Base-by-base conservation (phyloP, 2,329 filamentous ascomycete species). In the Paraphaeosphaeria sporulosa region DNA sequence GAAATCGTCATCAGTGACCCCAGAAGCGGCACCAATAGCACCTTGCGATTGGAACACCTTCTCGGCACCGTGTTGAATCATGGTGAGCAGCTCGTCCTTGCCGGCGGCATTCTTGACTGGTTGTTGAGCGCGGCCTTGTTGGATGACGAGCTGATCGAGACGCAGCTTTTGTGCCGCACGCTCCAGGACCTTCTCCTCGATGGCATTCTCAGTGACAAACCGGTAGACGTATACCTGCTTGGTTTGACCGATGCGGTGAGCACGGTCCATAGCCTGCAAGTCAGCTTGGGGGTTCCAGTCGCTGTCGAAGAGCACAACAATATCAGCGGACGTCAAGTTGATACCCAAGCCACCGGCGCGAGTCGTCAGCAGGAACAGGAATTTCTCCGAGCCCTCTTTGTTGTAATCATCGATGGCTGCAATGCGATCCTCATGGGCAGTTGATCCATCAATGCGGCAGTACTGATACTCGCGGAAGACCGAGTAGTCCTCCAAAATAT, bases 261-360 rank as follows among this genome's bases (percentile, higher is more conserved):
- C 95, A 75, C 95, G 92, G 74, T 99, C 95, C 95, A 99, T 99
- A 58, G 95, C 95, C 79, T 99, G 95, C 61, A 99, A 81, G 87
- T 99, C 95, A 19, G 95, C 95, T 79, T 99, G 95, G 10, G 95
- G 95, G 73, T 97, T 98, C 95, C 95, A 99, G 76, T 99, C 95
- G 71, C 94, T 97, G 78, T 99, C 95, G 73, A 95, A 99, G 7
- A 99, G 87, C 32, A 99, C 87, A 60, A 99, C 95, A 72, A 98
- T 97, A 71, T 99, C 95, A 58, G 95, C 95, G 62, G 87, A 90
- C 0, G 95, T 99, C 74, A 99, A 82, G 76, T 99, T 99, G 83
- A 99, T 99, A 72, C 95, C 95, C 57, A 99, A 82, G 71, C 95
- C 95, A 83, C 95, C 95, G 59, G 95, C 95, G 80, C 95, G 89